A percentile compares a stretch with the other conserved stretches of the same genome.
Evolutionary conservation across 2,329 filamentous ascomycete genomes (phyloP).

Genomic region (Emydomyces testavorans): DNA sequence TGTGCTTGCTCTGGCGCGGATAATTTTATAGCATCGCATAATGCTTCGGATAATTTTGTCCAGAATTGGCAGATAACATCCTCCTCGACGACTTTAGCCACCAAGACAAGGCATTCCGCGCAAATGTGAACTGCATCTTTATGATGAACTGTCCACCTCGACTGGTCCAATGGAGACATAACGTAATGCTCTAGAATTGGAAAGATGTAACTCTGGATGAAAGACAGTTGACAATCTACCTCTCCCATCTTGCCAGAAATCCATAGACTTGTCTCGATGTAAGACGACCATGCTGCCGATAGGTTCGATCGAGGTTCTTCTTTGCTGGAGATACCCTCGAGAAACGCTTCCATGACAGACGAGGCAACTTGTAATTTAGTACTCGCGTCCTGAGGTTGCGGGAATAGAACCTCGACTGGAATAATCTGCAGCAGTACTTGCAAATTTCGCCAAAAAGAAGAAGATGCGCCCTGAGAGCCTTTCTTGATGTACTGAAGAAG

Average conservation of each 20-base stretch:
- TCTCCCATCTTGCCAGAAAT: constrained; percentile 40
- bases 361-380: constrained; percentile 41
- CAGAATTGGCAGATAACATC: constrained; percentile 48
- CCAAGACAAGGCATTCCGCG: constrained; percentile 28
- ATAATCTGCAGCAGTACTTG: constrained; percentile 48
- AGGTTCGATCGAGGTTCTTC: constrained; percentile 64
- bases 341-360: constrained; percentile 55
- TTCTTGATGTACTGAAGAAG: constrained; percentile 64
- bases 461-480: constrained; percentile 67
- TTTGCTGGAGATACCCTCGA: constrained; percentile 57
- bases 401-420: constrained; percentile 39
- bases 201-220: constrained; percentile 40
- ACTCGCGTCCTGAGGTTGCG: constrained; percentile 20
- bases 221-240: constrained; percentile 36
- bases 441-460: constrained; percentile 62
- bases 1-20: constrained; percentile 74
- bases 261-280: constrained; percentile 52
- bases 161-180: constrained; percentile 34
- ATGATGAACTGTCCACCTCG: constrained; percentile 42
- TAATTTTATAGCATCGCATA: constrained; percentile 57
- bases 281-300: constrained; percentile 60
- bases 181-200: constrained; percentile 47
- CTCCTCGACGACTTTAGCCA: constrained; percentile 35
- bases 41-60: constrained; percentile 47
- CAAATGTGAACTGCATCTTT: constrained; percentile 31